Conservation (phyloP, 257 asterid species). For the Asclepias syriaca region DNA sequence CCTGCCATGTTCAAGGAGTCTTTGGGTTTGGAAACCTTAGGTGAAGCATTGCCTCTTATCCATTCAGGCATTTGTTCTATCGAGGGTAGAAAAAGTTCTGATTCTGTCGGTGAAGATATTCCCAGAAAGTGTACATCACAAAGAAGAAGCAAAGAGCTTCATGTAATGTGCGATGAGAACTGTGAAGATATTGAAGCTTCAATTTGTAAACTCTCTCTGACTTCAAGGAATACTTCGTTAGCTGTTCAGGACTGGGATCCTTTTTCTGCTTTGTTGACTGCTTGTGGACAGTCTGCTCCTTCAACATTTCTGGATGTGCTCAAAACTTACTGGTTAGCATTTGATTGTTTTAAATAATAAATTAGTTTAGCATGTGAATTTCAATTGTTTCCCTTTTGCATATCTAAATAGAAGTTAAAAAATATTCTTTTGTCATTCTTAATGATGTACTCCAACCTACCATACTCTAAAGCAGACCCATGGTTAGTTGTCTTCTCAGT, state of each 20-base stretch:
- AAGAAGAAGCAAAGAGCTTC: constrained; percentile 11
- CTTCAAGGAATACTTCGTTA: constrained; percentile 47
- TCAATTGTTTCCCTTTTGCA: background rate
- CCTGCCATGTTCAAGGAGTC: constrained; percentile 38
- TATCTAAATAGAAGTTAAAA: background rate
- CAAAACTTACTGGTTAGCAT: constrained; percentile 59
- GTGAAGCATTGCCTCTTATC: constrained; percentile 26
- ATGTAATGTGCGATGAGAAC: constrained; percentile 25
- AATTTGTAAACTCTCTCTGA: constrained; percentile 62
- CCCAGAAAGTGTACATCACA: constrained; percentile 21
- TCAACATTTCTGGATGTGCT: constrained; percentile 51
- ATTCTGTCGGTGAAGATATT: constrained; percentile 32
- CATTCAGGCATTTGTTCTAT: constrained; percentile 32
- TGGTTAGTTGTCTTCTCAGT: background rate
- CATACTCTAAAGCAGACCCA: background rate
- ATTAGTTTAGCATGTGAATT: background rate
- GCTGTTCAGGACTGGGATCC: constrained; percentile 58
- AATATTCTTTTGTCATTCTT: background rate
- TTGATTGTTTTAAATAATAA: constrained; percentile 14
- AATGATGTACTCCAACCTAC: background rate
- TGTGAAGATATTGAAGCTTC: constrained; percentile 57
- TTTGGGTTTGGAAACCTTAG: constrained; percentile 24
- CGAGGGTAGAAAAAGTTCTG: constrained; percentile 27
- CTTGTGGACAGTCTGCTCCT: constrained; percentile 82
- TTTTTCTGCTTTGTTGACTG: constrained; percentile 71